Conservation (phyloP, 2,329 filamentous ascomycete species). For the Xylaria sp. region DNA sequence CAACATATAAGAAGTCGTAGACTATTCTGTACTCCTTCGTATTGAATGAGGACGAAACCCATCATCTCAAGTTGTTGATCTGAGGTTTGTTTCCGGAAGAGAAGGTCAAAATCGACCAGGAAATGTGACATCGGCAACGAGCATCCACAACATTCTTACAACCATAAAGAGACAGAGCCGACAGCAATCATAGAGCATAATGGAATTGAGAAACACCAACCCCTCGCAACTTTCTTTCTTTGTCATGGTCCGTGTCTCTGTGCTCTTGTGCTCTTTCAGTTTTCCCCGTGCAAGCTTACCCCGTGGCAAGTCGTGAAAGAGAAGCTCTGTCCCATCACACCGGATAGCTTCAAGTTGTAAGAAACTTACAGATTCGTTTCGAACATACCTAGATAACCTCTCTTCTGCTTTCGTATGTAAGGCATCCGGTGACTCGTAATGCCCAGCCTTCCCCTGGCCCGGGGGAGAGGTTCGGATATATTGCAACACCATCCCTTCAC, state of each 20-base stretch:
- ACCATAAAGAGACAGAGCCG: constrained; percentile 1
- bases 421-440: neutral
- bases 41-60: neutral
- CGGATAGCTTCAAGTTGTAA: neutral
- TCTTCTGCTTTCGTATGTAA: neutral
- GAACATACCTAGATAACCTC: neutral
- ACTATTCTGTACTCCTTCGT: neutral
- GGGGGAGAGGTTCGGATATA: constrained; percentile 17
- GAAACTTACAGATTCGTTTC: neutral
- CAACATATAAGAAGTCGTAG: neutral
- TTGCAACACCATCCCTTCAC: neutral
- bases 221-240: neutral
- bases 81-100: neutral
- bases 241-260: neutral
- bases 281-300: too few species aligned
- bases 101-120: neutral
- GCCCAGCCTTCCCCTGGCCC: neutral
- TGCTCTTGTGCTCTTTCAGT: neutral
- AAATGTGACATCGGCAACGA: neutral
- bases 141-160: neutral
- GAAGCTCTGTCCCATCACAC: neutral
- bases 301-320: neutral
- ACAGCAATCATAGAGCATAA: neutral
- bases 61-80: neutral
- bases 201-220: neutral